Evolutionary conservation across 768 basidiomycete genomes (phyloP), one percentile per base, ranked within the genome.

Genomic region (Podaxis sp.): DNA sequence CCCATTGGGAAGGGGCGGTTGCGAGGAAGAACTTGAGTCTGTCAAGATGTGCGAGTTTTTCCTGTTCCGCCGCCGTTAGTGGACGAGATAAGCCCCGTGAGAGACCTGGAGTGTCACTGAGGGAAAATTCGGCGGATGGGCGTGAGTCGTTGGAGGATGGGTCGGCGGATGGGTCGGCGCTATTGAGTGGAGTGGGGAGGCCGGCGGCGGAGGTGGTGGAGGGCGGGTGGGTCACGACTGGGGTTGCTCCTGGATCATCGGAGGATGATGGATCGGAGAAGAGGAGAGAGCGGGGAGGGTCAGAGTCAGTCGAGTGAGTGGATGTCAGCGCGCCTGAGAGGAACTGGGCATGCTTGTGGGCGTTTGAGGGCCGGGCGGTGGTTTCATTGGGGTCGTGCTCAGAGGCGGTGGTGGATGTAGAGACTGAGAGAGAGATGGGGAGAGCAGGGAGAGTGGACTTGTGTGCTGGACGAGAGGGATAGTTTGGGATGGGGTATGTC

Each of bases 1-100:
- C 83, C 92, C 92, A 94, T 53, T 85, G 83, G 30, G 84, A 88
- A 2, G 89, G 95, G 7, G 90, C 93, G 11, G 92, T 93, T 15
- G 91, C 90, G 51, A 95, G 86, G 76, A 95, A 95, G 77, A 88
- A 90, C 76, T 95, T 95, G 74, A 95, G 89, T 22, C 86, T 75
- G 68, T 95, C 92, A 22, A 95, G 83, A 66, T 89, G 82, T n/a
- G 84, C 84, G 46, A 94, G 78, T 26, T 84, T 81, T 22, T 90
- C 88, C 61, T 87, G 85, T 72, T 93, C 91, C 55, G 82, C 76
- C 1, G 81, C 70, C 5, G 82, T 85, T 53, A 93, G 81, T 0
- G 87, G 80, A n/a, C 89, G 77, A 19, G 80, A 78, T 19, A 87
- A 80, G 13, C 80, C 81, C 15, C 71, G 68, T 12, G 76, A 71